phyloP scores from a whole-genome alignment of 2,329 filamentous ascomycete species.

The Colletotrichum brevisporum region DNA sequence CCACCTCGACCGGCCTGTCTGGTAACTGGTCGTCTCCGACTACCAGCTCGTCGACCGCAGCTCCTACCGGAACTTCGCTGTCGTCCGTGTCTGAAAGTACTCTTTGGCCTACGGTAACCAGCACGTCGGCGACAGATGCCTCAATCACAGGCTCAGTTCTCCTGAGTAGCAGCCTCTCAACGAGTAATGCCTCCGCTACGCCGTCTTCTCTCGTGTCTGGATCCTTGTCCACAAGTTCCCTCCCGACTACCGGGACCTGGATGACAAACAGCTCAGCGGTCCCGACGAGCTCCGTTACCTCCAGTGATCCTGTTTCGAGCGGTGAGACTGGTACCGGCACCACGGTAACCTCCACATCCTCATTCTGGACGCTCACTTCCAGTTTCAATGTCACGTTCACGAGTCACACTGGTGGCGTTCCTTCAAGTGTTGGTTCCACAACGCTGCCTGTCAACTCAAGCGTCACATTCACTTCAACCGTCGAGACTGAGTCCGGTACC shows the following conservation, averaged over 20 bases:
- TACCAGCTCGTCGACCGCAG: not conserved
- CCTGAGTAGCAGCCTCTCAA: not conserved
- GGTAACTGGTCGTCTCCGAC: not conserved
- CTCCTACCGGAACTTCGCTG: not conserved
- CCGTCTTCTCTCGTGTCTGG: not conserved
- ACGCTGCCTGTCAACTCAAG: not conserved
- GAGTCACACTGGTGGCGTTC: not conserved
- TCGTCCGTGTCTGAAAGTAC: not conserved
- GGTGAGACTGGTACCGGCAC: too few relatives aligned
- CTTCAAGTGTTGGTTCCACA: not conserved
- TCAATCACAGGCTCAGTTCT: not conserved
- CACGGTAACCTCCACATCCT: not conserved
- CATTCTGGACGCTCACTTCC: not conserved
- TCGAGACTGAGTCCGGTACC: slow-evolving; percentile 21
- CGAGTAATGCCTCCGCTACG: not conserved
- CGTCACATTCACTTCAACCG: not conserved
- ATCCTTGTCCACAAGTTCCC: not conserved
- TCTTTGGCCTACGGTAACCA: slow-evolving; percentile 10
- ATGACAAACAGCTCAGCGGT: not conserved
- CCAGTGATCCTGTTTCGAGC: too few relatives aligned
- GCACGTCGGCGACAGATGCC: not conserved
- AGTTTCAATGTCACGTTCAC: slow-evolving; percentile 1
- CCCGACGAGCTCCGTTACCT: too few relatives aligned
- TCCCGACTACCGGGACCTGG: not conserved
- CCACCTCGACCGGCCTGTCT: not conserved